Conservation (phyloP, 2,329 filamentous ascomycete species). For the Neonectria sp. region DNA sequence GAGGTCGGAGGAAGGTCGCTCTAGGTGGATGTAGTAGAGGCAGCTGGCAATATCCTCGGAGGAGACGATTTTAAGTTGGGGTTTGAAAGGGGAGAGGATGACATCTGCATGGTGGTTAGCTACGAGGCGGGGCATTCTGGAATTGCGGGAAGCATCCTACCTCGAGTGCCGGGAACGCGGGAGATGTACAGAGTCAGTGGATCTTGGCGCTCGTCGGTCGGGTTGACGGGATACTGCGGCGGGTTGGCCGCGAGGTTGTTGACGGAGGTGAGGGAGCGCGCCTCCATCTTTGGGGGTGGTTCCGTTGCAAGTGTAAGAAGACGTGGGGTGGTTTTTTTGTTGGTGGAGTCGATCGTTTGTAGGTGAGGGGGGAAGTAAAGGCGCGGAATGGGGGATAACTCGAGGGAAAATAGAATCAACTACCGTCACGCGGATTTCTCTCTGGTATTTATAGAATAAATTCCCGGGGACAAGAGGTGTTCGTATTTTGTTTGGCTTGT, state of each 20-base stretch:
- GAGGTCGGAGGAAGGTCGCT: slow-evolving; percentile 67
- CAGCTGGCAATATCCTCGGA: slow-evolving; percentile 88
- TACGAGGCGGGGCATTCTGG: slow-evolving; percentile 25
- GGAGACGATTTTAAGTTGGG: slow-evolving; percentile 89
- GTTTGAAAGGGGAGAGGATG: slow-evolving; percentile 92
- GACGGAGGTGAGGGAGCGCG: slow-evolving; percentile 84
- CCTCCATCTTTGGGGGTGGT: slow-evolving; percentile 70
- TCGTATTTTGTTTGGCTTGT: background rate
- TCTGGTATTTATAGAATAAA: background rate
- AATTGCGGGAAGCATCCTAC: slow-evolving; percentile 61
- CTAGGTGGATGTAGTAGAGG: slow-evolving; percentile 91
- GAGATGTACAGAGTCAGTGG: slow-evolving; percentile 92
- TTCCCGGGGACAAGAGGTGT: background rate
- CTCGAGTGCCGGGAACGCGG: slow-evolving; percentile 90
- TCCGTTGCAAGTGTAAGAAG: background rate
- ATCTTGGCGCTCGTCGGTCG: slow-evolving; percentile 76
- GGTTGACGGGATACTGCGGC: slow-evolving; percentile 86
- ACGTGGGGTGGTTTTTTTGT: slow-evolving; percentile 14
- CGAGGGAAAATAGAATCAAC: slow-evolving; percentile 3
- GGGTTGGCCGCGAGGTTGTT: slow-evolving; percentile 88
- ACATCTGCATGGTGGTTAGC: slow-evolving; percentile 73
- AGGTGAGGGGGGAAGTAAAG: slow-evolving; percentile 6
- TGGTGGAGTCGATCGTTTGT: slow-evolving; percentile 13
- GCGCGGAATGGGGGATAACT: background rate
- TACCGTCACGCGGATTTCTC: background rate